A percentile compares a stretch with the other conserved stretches of the same genome.
Evolutionary conservation across 2,329 filamentous ascomycete genomes (phyloP).

Genomic region (Alternaria metachromatica): DNA sequence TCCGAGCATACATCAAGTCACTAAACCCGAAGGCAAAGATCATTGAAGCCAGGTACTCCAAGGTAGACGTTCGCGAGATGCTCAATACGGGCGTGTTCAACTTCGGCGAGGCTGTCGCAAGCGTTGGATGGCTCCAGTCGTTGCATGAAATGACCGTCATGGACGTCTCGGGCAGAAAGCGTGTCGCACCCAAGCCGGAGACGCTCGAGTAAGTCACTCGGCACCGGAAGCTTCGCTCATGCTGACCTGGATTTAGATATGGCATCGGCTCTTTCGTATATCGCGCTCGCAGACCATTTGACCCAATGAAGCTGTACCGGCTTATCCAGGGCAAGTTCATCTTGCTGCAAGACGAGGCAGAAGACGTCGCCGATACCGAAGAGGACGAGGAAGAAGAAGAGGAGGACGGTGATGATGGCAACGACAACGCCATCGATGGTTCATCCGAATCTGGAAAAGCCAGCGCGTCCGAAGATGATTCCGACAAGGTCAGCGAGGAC

Average conservation of each 20-base stretch:
- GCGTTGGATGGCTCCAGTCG: slow-evolving; percentile 74
- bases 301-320: slow-evolving; percentile 50
- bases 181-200: slow-evolving; percentile 71
- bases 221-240: not conserved
- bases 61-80: slow-evolving; percentile 67
- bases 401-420: slow-evolving; percentile 4
- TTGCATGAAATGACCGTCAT: slow-evolving; percentile 71
- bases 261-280: slow-evolving; percentile 76
- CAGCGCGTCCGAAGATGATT: slow-evolving; percentile 22
- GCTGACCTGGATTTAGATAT: slow-evolving; percentile 53
- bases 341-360: slow-evolving; percentile 48
- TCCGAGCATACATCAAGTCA: slow-evolving; percentile 63
- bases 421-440: slow-evolving; percentile 17
- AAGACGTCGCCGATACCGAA: slow-evolving; percentile 42
- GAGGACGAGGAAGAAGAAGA: slow-evolving; percentile 6
- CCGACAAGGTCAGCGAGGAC: slow-evolving; percentile 33
- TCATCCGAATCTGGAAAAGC: slow-evolving; percentile 21
- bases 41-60: slow-evolving; percentile 65
- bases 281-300: slow-evolving; percentile 57
- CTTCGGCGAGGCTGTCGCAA: slow-evolving; percentile 67
- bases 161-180: slow-evolving; percentile 61
- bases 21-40: slow-evolving; percentile 73
- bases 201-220: slow-evolving; percentile 64
- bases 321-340: slow-evolving; percentile 54
- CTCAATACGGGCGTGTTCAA: slow-evolving; percentile 71